Base-by-base conservation (phyloP, 2,329 filamentous ascomycete genomes). In the Diaporthe ilicicola region DNA sequence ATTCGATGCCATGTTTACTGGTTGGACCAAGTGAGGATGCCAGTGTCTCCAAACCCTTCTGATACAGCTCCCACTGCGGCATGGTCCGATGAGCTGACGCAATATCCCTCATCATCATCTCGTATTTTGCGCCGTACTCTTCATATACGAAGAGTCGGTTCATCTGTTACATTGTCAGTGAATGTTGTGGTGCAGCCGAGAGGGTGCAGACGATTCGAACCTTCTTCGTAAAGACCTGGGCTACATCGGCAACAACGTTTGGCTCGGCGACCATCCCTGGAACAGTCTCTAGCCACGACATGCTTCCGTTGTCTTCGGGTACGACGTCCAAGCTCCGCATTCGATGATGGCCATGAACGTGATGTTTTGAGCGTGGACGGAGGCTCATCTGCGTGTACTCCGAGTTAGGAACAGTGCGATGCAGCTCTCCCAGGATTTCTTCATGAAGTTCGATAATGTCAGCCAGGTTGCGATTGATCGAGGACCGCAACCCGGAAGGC, bases 121-220 rank as follows among this genome's bases (percentile, higher is more conserved):
- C 94, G 80, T 96, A 97, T 78, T 95, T 95, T 65, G 93, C 92
- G 44, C 93, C 93, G 79, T 97, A 99, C 76, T 97, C 93, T 82
- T 97, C 93, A 78, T 99, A 99, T 62, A 92, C 86, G 78, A 93
- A 92, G 82, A 98, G 96, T 0, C 91, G 90, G 72, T 89, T 88
- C 83, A 97, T 91, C 93, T 97, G 74, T 17, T 66, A 24, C 17
- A 50, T 29, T 66, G 59, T 74, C 34, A 70, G 69, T 62, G 10
- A 15, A 5, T 1, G 32, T 9, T 19, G 13, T 34, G 9, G 32
- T 32, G 37, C 9, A n/a, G 9, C 1, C 22, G 22, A 13, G 32
- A 15, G 56, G 67, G 56, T 24, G 8, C 19, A 27, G 37, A 37
- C 71, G 24, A 48, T 39, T 48, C 51, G 50, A 51, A 89, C 90